Conservation (phyloP, 345 rosid species). For the Corchorus capsularis region DNA sequence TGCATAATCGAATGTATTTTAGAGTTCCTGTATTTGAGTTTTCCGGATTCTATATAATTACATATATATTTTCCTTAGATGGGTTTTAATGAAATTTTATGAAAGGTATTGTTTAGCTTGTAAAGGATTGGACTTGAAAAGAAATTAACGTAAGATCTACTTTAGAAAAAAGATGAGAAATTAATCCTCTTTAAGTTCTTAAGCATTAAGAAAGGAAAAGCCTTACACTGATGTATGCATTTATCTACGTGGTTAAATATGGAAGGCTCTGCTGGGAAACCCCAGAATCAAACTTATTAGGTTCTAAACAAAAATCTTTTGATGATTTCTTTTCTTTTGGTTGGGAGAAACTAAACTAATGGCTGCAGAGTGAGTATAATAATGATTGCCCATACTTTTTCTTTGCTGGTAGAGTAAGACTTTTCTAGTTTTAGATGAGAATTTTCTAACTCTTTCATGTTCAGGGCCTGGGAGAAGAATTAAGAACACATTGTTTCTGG, state of each 20-base stretch:
- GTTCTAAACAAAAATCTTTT: neutral
- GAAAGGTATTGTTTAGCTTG: neutral
- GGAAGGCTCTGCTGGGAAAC: neutral
- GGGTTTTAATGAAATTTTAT: neutral
- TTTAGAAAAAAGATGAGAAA: neutral
- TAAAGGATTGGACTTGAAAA: neutral
- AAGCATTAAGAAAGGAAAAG: neutral
- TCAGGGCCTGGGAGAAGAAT: neutral
- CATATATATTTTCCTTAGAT: neutral
- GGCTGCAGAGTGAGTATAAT: neutral
- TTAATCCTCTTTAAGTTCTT: neutral
- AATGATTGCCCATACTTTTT: neutral
- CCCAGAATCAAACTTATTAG: neutral
- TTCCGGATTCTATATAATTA: neutral
- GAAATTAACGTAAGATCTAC: constrained; percentile 5
- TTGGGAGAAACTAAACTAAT: neutral
- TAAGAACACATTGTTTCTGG: constrained; percentile 30
- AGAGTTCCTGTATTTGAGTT: neutral
- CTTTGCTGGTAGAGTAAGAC: neutral
- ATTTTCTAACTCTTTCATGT: neutral
- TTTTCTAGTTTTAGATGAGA: neutral
- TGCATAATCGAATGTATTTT: neutral
- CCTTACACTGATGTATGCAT: neutral
- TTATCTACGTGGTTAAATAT: neutral
- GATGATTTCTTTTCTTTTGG: neutral